Base-by-base conservation (phyloP, 805 yeast genomes). In the Kregervanrija delftensis region DNA sequence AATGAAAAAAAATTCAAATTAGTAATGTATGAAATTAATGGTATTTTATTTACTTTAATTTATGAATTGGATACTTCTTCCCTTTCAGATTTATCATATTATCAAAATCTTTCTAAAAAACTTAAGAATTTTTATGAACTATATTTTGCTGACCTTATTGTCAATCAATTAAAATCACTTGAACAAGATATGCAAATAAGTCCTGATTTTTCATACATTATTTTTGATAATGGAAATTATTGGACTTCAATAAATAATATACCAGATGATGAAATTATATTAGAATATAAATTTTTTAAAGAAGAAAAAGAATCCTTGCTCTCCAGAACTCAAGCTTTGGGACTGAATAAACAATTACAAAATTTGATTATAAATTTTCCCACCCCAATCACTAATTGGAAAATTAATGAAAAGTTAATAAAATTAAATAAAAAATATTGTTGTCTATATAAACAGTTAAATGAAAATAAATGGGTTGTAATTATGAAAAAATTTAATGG, bases 21-120 rank as follows among this genome's bases (percentile, higher is more conserved):
- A 11, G 47, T 63, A 8, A 43, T 63, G 1, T 64, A 64, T 39
- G 67, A 63, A 47, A 48, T 55, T 8, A 57, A 58, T 42, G 66
- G 66, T 9, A 53, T 59, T 10, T 33, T 63, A 33, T 60, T 61
- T 37, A 42, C 50, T 0, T 32, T 61, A 22, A 17, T 63, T 3
- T 56, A 45, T 42, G 38, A 54, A 9, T 17, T 48, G 1, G 43
- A 41, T 4, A 30, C 45, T n/a, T 16, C 11, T 2, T 30, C 15
- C 2, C 33, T 45, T 6, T 13, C 38, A 11, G 30, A 41, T 5
- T 10, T n/a, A 9, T 41, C 41, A 8, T 59, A 45, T 36, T 45
- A 49, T 36, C 5, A 36, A 5, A 11, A 30, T 12, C 40, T 62
- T 3, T 46, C 53, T 11, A 5, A 22, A 5, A 47, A 52, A 16